Conservation (phyloP, 305 asterid genomes). For the Coffea humblotiana region DNA sequence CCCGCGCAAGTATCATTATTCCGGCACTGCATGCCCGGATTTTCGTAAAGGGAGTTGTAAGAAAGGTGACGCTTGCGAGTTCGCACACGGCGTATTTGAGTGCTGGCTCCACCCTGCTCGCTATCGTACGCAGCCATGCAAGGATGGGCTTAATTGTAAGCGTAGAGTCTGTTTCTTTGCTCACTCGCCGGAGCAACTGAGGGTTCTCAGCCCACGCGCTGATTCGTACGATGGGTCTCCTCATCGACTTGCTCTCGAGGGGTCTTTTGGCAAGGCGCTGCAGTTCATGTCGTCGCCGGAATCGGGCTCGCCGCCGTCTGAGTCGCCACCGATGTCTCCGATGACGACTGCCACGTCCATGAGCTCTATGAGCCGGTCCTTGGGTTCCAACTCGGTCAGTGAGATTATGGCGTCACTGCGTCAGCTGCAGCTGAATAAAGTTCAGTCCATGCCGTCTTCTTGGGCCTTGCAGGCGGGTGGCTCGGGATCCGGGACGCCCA, state of each 20-base stretch:
- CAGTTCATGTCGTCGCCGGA: constrained; percentile 55
- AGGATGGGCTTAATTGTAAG: constrained; percentile 61
- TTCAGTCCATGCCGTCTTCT: constrained; percentile 48
- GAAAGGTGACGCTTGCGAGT: constrained; percentile 68
- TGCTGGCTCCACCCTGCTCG: constrained; percentile 88
- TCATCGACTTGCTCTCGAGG: constrained; percentile 28
- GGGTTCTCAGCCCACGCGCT: constrained; percentile 58
- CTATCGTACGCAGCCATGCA: constrained; percentile 85
- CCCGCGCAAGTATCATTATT: constrained; percentile 45
- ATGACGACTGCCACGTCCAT: constrained; percentile 30
- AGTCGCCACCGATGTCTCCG: constrained; percentile 76
- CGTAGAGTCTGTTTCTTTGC: constrained; percentile 87
- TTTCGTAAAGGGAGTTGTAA: constrained; percentile 46
- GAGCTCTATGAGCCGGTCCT: constrained; percentile 36
- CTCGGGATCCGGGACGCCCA: constrained; percentile 33
- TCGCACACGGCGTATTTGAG: constrained; percentile 80
- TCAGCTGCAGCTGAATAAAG: constrained; percentile 56
- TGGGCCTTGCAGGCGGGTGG: constrained; percentile 41
- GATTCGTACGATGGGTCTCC: constrained; percentile 44
- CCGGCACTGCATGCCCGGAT: constrained; percentile 53
- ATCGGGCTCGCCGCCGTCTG: constrained; percentile 58
- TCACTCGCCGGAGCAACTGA: constrained; percentile 75
- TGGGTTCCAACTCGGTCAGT: constrained; percentile 37
- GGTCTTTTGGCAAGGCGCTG: constrained; percentile 14
- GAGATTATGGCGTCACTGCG: constrained; percentile 60